phyloP scores from a whole-genome alignment of 1,284 basidiomycete species.

The Ceratobasidium sp. region DNA sequence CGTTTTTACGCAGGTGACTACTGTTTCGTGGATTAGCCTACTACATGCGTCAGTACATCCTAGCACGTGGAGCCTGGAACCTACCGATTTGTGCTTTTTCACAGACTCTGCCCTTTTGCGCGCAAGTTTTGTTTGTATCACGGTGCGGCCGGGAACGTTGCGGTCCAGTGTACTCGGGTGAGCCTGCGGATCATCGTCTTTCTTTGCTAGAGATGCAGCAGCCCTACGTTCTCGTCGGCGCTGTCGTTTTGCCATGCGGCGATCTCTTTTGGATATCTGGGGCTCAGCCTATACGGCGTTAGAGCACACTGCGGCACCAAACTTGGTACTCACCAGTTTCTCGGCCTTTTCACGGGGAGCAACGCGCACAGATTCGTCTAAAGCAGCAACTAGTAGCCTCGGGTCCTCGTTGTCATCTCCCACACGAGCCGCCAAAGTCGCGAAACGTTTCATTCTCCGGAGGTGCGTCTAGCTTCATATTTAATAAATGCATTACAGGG shows the following conservation, averaged over 20 bases:
- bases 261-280: conserved; percentile 18
- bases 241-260: conserved; percentile 31
- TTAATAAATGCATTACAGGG: conserved; percentile 19
- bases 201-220: background rate
- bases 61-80: background rate
- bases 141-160: background rate
- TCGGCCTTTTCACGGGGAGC: conserved; percentile 5
- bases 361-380: conserved; percentile 30
- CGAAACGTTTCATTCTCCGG: conserved; percentile 66
- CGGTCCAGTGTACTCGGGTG: background rate
- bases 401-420: conserved; percentile 30
- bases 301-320: background rate
- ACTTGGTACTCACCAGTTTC: background rate
- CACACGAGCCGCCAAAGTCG: conserved; percentile 26
- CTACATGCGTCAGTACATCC: background rate
- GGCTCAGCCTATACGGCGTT: conserved; percentile 13
- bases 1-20: background rate
- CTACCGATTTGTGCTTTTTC: conserved; percentile 34
- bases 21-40: conserved; percentile 1
- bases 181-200: background rate
- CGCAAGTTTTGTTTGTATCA: conserved; percentile 31
- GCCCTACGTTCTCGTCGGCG: conserved; percentile 36
- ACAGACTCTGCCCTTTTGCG: conserved; percentile 13
- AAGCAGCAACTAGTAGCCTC: conserved; percentile 36
- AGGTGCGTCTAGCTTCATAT: conserved; percentile 64